A percentile compares a stretch with the other conserved stretches of the same genome.
These are phyloP conservation scores for Picea abies DNA, from an alignment of 83 land plant species.

Conservation along the genomic window DNA sequence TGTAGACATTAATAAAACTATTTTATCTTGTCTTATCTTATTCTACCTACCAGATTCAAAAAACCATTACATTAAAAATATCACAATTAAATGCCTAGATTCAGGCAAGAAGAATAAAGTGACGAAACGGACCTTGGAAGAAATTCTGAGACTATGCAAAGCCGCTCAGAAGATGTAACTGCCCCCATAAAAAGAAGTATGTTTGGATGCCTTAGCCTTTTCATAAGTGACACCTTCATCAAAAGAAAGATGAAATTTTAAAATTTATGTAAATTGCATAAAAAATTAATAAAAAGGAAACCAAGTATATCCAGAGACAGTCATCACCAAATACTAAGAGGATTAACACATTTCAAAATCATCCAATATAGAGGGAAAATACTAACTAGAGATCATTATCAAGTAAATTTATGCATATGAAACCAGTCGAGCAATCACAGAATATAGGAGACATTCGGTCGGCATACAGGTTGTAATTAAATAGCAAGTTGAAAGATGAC, in stretches of 20 bases:
- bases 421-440: neutral
- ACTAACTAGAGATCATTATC: neutral
- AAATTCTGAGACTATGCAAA: slow-evolving; percentile 78
- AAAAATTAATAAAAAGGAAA: neutral
- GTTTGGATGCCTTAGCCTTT: slow-evolving; percentile 85
- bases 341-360: neutral
- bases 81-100: neutral
- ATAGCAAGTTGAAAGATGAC: neutral
- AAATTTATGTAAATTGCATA: neutral
- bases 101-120: slow-evolving; percentile 6
- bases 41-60: neutral
- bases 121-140: slow-evolving; percentile 13
- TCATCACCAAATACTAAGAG: neutral
- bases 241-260: slow-evolving; percentile 50
- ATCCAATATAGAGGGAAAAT: slow-evolving; percentile 1
- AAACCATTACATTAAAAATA: neutral
- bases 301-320: neutral
- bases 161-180: slow-evolving; percentile 65
- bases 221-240: slow-evolving; percentile 86
- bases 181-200: slow-evolving; percentile 87
- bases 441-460: neutral
- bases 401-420: neutral
- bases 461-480: neutral
- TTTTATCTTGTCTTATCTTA: no score
- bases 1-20: no score